Evolutionary conservation across 345 rosid species (phyloP), one percentile per base, ranked within the genome.

Genomic region (Citrus mangshanensis): DNA sequence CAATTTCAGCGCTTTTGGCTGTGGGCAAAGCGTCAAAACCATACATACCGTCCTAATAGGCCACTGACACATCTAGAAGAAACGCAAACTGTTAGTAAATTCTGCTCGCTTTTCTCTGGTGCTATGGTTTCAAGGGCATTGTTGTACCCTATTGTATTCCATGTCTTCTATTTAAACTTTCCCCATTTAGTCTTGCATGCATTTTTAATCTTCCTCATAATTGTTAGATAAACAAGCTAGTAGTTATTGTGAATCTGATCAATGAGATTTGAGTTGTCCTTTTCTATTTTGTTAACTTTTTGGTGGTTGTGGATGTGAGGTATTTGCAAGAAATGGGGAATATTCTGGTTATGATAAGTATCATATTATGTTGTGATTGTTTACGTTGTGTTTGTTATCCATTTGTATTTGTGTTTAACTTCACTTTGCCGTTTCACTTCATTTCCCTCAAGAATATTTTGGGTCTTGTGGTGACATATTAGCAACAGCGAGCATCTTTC

Each of bases 11-110:
- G 98, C 34, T 96, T 93, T 84, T 96, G 99, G 99, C 87, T 96
- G 30, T 94, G 98, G 98, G 98, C 95, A 70, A 93, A 92, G 89
- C 95, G 99, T 37, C 94, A 91, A 80, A 96, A 96, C 78, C 98
- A 94, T 84, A 96, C 98, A 6, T 93, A 94, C 82, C 97, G 98
- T 70, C 97, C 97, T 60, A 88, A 89, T 83, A 88, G 95, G 70
- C 98, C 97, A 66, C 81, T 96, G 85, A 88, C 92, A 6, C 89
- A 84, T 56, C 85, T 76, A 71, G 98, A 96, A 82, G 99, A 96
- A 86, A 78, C 92, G 56, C 94, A 89, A 81, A 83, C 93, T 77
- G 99, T 94, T 86, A 83, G 78, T 75, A 76, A 49, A 63, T 51
- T 75, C 34, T 54, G 65, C 77, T 46, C 32, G 51, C 14, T 76